A percentile compares a stretch with the other conserved stretches of the same genome.
phyloP scores from a whole-genome alignment of 1,139 yeast genomes.

The Groenewaldozyma auringiensis region DNA sequence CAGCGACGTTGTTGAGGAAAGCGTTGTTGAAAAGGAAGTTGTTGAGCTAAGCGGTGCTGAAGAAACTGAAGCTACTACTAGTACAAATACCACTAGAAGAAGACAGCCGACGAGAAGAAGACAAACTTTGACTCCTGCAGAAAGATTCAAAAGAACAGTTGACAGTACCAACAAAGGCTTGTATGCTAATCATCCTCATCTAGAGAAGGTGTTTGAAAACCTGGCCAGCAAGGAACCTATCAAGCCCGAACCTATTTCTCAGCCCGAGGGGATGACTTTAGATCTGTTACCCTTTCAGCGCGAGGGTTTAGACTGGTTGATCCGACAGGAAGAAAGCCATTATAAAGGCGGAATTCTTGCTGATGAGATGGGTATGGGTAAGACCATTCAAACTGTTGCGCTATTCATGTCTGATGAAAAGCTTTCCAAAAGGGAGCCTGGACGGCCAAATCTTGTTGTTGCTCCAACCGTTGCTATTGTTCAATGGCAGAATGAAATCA shows the following conservation, averaged over 20 bases:
- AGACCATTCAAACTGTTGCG: slow-evolving; percentile 91
- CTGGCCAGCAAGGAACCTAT: slow-evolving; percentile 46
- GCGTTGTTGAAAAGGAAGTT: slow-evolving; percentile 2
- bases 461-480: slow-evolving; percentile 97
- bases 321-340: slow-evolving; percentile 68
- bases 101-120: slow-evolving; percentile 5
- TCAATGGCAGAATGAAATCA: slow-evolving; percentile 96
- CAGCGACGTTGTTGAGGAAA: slow-evolving; percentile 6
- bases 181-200: slow-evolving; percentile 68
- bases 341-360: slow-evolving; percentile 93
- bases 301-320: slow-evolving; percentile 88
- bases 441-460: slow-evolving; percentile 72
- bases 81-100: slow-evolving; percentile 2
- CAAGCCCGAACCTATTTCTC: slow-evolving; percentile 53
- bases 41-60: not conserved
- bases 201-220: slow-evolving; percentile 62
- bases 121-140: slow-evolving; percentile 5
- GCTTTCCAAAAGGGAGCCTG: slow-evolving; percentile 21
- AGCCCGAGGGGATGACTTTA: slow-evolving; percentile 73
- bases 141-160: slow-evolving; percentile 6
- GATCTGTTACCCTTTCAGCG: slow-evolving; percentile 78
- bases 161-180: slow-evolving; percentile 45
- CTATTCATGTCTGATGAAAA: slow-evolving; percentile 60
- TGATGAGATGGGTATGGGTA: slow-evolving; percentile 99
- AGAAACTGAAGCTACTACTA: not conserved